Evolutionary conservation across 352 stramenopile species (phyloP).

Genomic region (Phytopythium boreale): DNA sequence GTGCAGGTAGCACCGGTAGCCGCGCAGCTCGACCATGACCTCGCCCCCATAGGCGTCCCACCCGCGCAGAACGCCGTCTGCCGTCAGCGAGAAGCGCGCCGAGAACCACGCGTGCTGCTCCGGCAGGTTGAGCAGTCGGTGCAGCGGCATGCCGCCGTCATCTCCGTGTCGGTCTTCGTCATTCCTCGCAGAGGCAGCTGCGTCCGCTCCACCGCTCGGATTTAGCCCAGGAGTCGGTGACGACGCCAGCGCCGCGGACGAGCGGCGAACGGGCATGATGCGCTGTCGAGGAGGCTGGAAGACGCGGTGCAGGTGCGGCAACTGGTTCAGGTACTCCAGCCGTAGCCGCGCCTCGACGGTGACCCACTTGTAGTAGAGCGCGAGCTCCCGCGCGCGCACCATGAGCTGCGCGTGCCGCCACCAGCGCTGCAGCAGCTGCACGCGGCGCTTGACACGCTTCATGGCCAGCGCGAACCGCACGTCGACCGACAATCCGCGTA

Average conservation of each 20-base stretch:
- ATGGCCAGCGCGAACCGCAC: constrained; percentile 65
- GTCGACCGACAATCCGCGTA: constrained; percentile 49
- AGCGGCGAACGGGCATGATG: neutral
- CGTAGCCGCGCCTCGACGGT: constrained; percentile 39
- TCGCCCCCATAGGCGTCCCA: constrained; percentile 23
- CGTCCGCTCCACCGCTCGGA: neutral
- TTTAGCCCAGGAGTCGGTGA: neutral
- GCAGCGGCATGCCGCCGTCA: constrained; percentile 22
- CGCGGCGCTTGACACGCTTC: constrained; percentile 47
- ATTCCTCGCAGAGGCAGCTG: neutral
- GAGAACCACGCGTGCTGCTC: constrained; percentile 50
- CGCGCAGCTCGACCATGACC: constrained; percentile 42
- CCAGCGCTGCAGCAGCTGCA: constrained; percentile 57
- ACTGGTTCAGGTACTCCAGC: constrained; percentile 47
- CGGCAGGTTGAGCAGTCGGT: constrained; percentile 51
- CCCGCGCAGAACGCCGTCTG: constrained; percentile 45
- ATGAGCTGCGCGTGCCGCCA: constrained; percentile 58
- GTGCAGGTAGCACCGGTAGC: constrained; percentile 51
- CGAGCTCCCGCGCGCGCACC: constrained; percentile 45
- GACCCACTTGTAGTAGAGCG: constrained; percentile 53
- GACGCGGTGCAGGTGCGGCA: constrained; percentile 49
- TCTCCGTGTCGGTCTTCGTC: neutral
- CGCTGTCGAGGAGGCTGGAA: constrained; percentile 34
- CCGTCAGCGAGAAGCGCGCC: constrained; percentile 39
- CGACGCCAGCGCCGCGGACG: neutral